Conservation (phyloP, 768 basidiomycete species). For the Mycena polygramma region DNA sequence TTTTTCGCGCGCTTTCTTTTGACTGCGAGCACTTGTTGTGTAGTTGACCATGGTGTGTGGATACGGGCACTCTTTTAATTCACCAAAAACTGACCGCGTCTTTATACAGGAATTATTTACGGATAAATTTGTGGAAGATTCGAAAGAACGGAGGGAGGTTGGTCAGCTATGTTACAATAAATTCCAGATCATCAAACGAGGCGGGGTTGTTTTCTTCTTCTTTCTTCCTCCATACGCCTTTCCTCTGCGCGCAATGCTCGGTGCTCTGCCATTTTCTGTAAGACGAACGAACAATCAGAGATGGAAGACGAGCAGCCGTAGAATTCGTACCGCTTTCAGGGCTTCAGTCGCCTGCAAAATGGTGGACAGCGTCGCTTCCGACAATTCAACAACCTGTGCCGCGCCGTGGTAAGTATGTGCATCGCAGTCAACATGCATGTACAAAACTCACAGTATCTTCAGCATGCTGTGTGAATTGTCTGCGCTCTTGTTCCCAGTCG, state of each 20-base stretch:
- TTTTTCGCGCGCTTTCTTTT: too few relatives aligned
- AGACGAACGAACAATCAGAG: not conserved
- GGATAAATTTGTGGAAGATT: not conserved
- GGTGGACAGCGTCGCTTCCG: constrained; percentile 31
- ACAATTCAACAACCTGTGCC: constrained; percentile 32
- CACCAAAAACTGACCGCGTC: too few relatives aligned
- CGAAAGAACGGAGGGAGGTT: not conserved
- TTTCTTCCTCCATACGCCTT: constrained; percentile 31
- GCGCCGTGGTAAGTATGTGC: not conserved
- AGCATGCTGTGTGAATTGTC: constrained; percentile 29
- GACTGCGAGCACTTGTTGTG: too few relatives aligned
- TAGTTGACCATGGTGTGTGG: too few relatives aligned
- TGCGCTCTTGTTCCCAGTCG: constrained; percentile 47
- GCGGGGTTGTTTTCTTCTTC: constrained; percentile 27
- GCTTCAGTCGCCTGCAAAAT: constrained; percentile 37
- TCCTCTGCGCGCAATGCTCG: constrained; percentile 31
- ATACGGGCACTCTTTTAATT: too few relatives aligned
- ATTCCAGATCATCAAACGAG: constrained; percentile 10
- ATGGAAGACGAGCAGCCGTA: not conserved
- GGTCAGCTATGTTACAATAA: not conserved
- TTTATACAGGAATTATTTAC: too few relatives aligned
- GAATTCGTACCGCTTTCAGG: constrained; percentile 30
- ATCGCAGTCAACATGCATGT: not conserved
- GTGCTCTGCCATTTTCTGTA: constrained; percentile 39
- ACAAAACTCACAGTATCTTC: constrained; percentile 24